These are phyloP conservation scores for Synura sp. DNA, from an alignment of 352 stramenopile genomes.

Conservation along the genomic window DNA sequence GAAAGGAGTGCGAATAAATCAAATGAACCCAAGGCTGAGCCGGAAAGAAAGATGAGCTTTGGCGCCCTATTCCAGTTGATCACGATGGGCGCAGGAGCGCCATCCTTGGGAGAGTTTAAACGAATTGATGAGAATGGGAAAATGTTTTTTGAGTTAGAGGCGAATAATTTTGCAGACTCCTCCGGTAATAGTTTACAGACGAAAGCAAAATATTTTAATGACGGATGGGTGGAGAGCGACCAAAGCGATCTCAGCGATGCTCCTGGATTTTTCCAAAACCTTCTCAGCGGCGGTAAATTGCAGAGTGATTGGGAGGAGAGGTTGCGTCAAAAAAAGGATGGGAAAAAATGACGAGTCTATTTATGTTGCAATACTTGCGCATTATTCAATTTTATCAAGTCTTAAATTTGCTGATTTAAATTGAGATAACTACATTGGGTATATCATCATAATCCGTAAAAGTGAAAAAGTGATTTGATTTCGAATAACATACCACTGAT, in stretches of 20 bases:
- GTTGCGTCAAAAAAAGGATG: no score
- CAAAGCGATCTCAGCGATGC: background rate
- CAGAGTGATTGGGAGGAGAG: background rate
- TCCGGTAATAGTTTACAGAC: background rate
- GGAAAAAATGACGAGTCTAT: no score
- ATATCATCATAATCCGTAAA: no score
- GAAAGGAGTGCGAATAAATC: no score
- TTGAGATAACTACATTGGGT: no score
- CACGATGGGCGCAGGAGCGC: background rate
- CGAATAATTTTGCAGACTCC: background rate
- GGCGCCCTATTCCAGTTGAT: background rate
- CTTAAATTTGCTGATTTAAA: no score
- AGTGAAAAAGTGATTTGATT: no score
- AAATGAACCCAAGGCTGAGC: no score
- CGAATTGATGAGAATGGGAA: background rate
- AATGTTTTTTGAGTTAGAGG: background rate
- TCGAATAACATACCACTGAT: no score
- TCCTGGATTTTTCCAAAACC: background rate
- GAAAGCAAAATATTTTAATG: background rate
- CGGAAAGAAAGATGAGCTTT: no score
- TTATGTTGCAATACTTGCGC: no score
- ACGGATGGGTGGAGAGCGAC: background rate
- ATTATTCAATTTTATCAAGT: no score
- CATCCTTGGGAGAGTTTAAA: background rate
- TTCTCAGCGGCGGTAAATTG: background rate